Evolutionary conservation across 2,329 filamentous ascomycete species (phyloP).

Genomic region (Fusarium sp.): DNA sequence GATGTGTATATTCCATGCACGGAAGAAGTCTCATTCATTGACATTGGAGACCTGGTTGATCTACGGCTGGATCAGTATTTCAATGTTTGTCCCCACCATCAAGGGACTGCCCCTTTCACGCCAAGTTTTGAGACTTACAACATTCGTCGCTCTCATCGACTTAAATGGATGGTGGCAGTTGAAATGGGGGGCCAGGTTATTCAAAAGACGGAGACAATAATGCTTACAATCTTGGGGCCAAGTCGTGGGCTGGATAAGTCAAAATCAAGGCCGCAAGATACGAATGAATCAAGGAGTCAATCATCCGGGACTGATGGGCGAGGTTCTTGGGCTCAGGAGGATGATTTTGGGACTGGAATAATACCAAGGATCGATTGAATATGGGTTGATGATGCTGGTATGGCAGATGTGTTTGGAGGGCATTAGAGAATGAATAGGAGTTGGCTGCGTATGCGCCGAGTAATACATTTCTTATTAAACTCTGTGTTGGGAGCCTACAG

Average conservation of each 20-base stretch:
- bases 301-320: background rate
- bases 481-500: background rate
- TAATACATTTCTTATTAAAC: background rate
- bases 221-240: background rate
- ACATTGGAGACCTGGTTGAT: slow-evolving; percentile 18
- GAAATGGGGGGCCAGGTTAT: background rate
- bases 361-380: background rate
- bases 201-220: background rate
- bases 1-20: slow-evolving; percentile 13
- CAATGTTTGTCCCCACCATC: background rate
- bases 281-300: background rate
- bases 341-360: background rate
- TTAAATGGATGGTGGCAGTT: slow-evolving; percentile 29
- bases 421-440: background rate
- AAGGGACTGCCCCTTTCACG: background rate
- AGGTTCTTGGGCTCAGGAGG: background rate
- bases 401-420: background rate
- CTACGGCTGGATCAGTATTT: slow-evolving; percentile 1
- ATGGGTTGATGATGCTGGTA: background rate
- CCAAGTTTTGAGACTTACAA: slow-evolving; percentile 44
- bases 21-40: background rate
- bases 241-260: background rate
- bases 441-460: background rate
- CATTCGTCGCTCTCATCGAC: slow-evolving; percentile 37
- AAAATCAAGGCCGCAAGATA: too few species aligned